A percentile compares a stretch with the other conserved stretches of the same genome.
These are phyloP conservation scores for Spongiforma sp. DNA, from an alignment of 1,284 basidiomycete species.

Conservation along the genomic window DNA sequence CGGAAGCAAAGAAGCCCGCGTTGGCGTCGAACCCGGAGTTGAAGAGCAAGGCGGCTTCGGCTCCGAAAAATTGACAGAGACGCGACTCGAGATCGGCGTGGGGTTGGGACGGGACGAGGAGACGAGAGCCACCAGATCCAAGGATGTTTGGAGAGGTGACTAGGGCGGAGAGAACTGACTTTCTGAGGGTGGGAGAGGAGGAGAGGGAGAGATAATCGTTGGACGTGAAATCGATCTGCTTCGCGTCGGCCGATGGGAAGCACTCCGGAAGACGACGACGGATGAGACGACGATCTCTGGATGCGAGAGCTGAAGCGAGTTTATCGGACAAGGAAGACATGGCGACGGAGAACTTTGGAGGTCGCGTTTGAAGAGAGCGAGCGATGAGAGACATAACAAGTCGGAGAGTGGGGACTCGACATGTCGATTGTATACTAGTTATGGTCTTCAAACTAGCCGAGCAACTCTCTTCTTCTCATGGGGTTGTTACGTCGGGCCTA, in stretches of 20 bases:
- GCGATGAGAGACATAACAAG: background rate
- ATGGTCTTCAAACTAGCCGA: no score
- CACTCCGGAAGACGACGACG: constrained; percentile 61
- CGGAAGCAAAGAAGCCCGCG: constrained; percentile 82
- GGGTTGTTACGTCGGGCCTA: no score
- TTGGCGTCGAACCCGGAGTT: constrained; percentile 98
- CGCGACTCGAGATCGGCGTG: constrained; percentile 76
- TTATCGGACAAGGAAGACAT: constrained; percentile 45
- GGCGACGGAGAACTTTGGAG: no score
- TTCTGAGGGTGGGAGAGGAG: constrained; percentile 59
- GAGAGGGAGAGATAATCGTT: constrained; percentile 96
- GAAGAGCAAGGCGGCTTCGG: constrained; percentile 82
- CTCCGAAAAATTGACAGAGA: constrained; percentile 66
- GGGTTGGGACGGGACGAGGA: constrained; percentile 80
- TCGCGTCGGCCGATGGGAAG: constrained; percentile 12
- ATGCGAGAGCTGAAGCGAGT: constrained; percentile 56
- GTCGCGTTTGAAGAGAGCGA: background rate
- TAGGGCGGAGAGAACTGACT: constrained; percentile 63
- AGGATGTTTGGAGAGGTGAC: constrained; percentile 61
- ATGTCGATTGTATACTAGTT: no score
- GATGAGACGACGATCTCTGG: constrained; percentile 67
- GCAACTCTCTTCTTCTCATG: no score
- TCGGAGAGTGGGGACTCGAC: background rate
- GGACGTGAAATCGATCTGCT: constrained; percentile 77
- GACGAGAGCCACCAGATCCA: constrained; percentile 90